Percentiles rank a stretch among this genome's conserved stretches.
phyloP scores from a whole-genome alignment of 1,284 basidiomycete genomes.

The Neolentinus lepideus region DNA sequence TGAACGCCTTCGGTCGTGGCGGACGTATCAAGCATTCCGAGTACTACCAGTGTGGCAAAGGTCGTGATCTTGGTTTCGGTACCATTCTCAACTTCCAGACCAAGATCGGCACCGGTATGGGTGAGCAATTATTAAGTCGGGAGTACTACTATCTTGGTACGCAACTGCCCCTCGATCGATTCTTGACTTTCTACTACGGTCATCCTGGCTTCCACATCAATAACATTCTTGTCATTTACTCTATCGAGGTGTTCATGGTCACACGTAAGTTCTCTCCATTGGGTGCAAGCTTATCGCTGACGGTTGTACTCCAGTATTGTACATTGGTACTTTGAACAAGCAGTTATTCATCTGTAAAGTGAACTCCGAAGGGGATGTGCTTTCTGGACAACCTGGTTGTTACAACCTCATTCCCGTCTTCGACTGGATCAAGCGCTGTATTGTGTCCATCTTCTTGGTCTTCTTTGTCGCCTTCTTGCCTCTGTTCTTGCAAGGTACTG shows the following conservation, averaged over 20 bases:
- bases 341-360: slow-evolving; percentile 83
- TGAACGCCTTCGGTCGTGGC: slow-evolving; percentile 98
- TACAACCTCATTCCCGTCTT: slow-evolving; percentile 94
- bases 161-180: slow-evolving; percentile 95
- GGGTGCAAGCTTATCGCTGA: slow-evolving; percentile 11
- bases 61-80: slow-evolving; percentile 98
- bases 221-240: slow-evolving; percentile 97
- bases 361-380: slow-evolving; percentile 71
- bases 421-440: slow-evolving; percentile 94
- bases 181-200: slow-evolving; percentile 99
- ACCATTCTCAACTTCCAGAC: slow-evolving; percentile 99
- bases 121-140: slow-evolving; percentile 98
- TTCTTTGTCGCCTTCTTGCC: slow-evolving; percentile 96
- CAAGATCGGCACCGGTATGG: slow-evolving; percentile 99
- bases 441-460: slow-evolving; percentile 94
- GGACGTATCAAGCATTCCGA: slow-evolving; percentile 99
- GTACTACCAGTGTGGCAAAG: slow-evolving; percentile 99
- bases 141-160: slow-evolving; percentile 99
- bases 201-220: slow-evolving; percentile 99
- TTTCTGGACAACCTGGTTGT: slow-evolving; percentile 81
- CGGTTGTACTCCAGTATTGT: slow-evolving; percentile 53
- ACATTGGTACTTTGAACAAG: slow-evolving; percentile 92
- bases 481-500: slow-evolving; percentile 85
- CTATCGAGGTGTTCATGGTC: slow-evolving; percentile 94
- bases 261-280: slow-evolving; percentile 48